Evolutionary conservation across 495 filamentous ascomycete genomes (phyloP), one percentile per base, ranked within the genome.

Genomic region (Trichoderma parareesei): DNA sequence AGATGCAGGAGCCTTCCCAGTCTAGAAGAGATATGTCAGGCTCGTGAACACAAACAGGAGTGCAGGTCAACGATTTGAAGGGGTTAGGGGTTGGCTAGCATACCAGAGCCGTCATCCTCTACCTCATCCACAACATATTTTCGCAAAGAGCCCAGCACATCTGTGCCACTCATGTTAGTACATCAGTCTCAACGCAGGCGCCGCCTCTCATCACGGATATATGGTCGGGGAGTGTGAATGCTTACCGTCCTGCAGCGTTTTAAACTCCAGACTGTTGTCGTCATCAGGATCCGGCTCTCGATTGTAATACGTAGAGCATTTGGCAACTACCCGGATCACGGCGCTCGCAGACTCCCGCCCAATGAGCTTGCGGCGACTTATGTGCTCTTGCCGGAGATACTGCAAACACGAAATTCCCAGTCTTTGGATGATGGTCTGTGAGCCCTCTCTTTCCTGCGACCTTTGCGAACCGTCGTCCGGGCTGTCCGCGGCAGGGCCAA

Each of bases 41-140:
- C 6, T 7, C 40, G 40, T 6, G 40, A 6, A 6, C 1, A 41
- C 11, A 41, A 41, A 41, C 40, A 41, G 1, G 40, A 41, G 40
- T 6, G 2, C 2, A 41, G 16, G 27, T 60, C 27, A 20, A 61
- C 11, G n/a, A 7, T 10, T 2, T 20, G 3, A 60, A 20, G 13
- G 10, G 37, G 20, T 14, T 37, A 33, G 59, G 2, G 10, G 20
- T 7, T 11, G 3, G 35, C 38, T 6, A 79, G 16, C 81, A 71
- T 81, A 81, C 82, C 82, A 55, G 81, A 83, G 69, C 74, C 80
- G 43, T 85, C 82, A 49, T 84, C 82, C 65, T 84, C 82, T 61
- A 77, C 67, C 42, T 84, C 81, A 20, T 83, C 81, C 9, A 84
- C 80, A 10, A 72, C 74, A 27, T 78, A 67, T 49, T 66, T 72